Evolutionary conservation across 139 green algal species (phyloP), one percentile per base, ranked within the genome.

Genomic region (Chlamydomonas sphaeroides): DNA sequence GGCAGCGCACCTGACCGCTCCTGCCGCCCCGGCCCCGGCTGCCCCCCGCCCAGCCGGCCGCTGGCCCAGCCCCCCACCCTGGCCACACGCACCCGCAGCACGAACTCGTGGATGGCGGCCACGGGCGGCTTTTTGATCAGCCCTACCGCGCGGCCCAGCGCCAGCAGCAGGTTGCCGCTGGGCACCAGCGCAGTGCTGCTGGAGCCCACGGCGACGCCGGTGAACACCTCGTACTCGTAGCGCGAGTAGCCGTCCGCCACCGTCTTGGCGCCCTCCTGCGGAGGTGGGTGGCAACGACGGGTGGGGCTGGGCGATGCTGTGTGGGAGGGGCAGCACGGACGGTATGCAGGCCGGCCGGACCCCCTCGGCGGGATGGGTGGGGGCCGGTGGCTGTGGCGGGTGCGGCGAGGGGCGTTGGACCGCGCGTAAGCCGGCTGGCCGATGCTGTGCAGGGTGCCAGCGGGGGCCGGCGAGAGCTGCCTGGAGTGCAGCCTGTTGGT

Each of bases 201-300:
- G 63, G 74, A 77, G 32, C 61, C 79, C 23, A 90, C 59, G 26
- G 96, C 91, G 0, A 48, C 73, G 14, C 95, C 95, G 3, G 86
- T 94, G 83, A 97, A 96, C 18, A 98, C 77, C 81, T 98, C 95
- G 73, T 94, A 98, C 88, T 98, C 91, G 66, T 98, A 98, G 28
- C 84, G 74, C 3, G 85, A 80, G 65, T 73, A 91, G 23, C 86
- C 86, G 78, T 95, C 92, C 3, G 89, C 87, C 28, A 96, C 92
- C n/a, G 91, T 78, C 86, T 95, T 96, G 61, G 69, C 69, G 38
- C 95, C 95, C 86, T 98, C 94, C 74, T 88, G 59, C 38, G 20
- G 63, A 1, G 48, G 28, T 3, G 28, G 63, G 10, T 15, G 63
- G 35, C 1, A n/a, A n/a, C n/a, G n/a, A n/a, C n/a, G n/a, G n/a